Base-by-base conservation (phyloP, 306 rosid species). In the Prosopis cineraria region DNA sequence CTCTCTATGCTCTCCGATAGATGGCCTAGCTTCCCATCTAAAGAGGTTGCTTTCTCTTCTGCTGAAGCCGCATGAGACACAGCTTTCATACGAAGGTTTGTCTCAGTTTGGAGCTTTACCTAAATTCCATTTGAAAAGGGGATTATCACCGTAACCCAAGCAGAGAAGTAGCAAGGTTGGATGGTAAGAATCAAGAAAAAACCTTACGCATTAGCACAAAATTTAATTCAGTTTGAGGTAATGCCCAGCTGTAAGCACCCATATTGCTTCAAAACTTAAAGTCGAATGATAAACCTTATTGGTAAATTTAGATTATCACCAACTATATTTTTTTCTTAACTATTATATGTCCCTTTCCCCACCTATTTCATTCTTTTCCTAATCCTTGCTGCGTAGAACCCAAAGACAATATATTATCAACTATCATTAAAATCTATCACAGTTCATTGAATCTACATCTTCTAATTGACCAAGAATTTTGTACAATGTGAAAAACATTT, bases 51-150 rank as follows among this genome's bases (percentile, higher is more conserved):
- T 81, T 89, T 93, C 80, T 88, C 93, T 81, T 91, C 90, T 10
- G 93, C 88, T 16, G 83, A 89, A 82, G 97, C 86, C 8, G 86
- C 87, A 44, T 68, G 50, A 79, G 89, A 82, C 89, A 92, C 98
- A 0, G 97, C 97, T 82, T 91, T 88, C 69, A 78, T 22, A 78
- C 89, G 93, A 86, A 89, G 89, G 78, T 85, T 85, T 14, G 50
- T 66, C 86, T 92, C 98, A 73, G 80, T 89, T 86, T 88, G 88
- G 74, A 91, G 81, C 89, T 90, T 94, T 47, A 85, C 89, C 98
- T 94, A 80, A 77, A 79, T 73, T 77, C 56, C 74, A 79, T 48
- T 62, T 16, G 55, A 24, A 76, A 62, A 24, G 60, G 40, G 59
- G 24, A 50, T 74, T 40, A 77, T 41, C 70, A 78, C 63, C 29